phyloP scores from a whole-genome alignment of 208 protist genomes.

The Crithidia brevicula region DNA sequence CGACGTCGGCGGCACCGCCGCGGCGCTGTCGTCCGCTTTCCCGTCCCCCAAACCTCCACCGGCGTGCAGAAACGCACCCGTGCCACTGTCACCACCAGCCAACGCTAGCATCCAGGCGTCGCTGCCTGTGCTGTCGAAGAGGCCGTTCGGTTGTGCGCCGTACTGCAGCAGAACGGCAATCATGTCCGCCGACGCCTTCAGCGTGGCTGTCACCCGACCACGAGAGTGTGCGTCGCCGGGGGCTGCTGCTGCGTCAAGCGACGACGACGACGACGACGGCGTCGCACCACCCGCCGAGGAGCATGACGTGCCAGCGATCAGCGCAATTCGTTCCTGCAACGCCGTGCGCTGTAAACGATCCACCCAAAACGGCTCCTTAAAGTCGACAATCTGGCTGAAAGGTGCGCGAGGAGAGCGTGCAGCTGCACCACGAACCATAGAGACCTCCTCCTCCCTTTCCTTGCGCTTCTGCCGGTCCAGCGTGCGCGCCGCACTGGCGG shows the following conservation, averaged over 20 bases:
- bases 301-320: slow-evolving; percentile 1
- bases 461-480: background rate
- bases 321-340: slow-evolving; percentile 61
- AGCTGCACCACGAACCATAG: background rate
- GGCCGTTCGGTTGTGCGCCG: slow-evolving; percentile 61
- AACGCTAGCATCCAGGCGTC: slow-evolving; percentile 81
- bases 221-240: background rate
- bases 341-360: slow-evolving; percentile 61
- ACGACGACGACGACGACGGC: no score
- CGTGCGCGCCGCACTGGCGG: background rate
- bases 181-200: slow-evolving; percentile 21
- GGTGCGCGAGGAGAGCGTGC: background rate
- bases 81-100: slow-evolving; percentile 22
- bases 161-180: slow-evolving; percentile 46
- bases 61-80: background rate
- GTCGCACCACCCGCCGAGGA: background rate
- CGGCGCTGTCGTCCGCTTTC: background rate
- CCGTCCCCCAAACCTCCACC: background rate
- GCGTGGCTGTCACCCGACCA: slow-evolving; percentile 1
- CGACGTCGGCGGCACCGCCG: background rate
- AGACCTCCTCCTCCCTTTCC: background rate
- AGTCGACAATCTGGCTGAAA: slow-evolving; percentile 38
- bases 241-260: background rate
- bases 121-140: slow-evolving; percentile 60
- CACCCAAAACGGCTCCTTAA: slow-evolving; percentile 60